Evolutionary conservation across 2,329 filamentous ascomycete genomes (phyloP).

Genomic region (Epichloe gansuensis): DNA sequence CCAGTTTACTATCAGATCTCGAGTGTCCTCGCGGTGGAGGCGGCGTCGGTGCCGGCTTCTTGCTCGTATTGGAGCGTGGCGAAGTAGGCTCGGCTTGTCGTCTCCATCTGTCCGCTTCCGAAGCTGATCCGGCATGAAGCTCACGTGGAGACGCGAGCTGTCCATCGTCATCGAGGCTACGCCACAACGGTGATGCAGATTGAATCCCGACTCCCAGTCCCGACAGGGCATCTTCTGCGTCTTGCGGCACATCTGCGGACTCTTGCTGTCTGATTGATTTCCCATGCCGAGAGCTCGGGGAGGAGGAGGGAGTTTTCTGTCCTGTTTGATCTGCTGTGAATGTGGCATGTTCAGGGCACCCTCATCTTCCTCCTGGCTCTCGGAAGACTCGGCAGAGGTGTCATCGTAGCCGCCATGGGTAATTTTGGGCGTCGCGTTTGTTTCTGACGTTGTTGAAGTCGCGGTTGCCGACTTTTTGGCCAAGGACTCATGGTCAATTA

Average conservation of each 20-base stretch:
- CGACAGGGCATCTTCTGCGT: neutral
- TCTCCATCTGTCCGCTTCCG: neutral
- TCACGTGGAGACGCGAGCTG: constrained; percentile 44
- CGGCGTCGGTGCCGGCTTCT: constrained; percentile 36
- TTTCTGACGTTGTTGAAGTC: neutral
- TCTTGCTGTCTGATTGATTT: constrained; percentile 47
- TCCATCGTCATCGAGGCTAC: constrained; percentile 28
- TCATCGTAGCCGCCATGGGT: neutral
- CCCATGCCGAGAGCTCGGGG: constrained; percentile 57
- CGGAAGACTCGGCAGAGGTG: constrained; percentile 1
- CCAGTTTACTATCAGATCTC: constrained; percentile 31
- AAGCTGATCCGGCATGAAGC: constrained; percentile 31
- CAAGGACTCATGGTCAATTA: neutral
- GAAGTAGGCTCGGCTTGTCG: neutral
- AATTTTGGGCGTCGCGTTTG: neutral
- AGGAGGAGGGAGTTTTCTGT: constrained; percentile 53
- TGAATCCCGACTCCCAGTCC: constrained; percentile 21
- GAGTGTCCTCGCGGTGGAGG: constrained; percentile 37
- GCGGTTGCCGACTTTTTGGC: neutral
- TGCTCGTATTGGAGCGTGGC: constrained; percentile 16
- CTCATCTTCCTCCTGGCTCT: constrained; percentile 1
- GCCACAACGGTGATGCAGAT: constrained; percentile 34
- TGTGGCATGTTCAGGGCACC: neutral
- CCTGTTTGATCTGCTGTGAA: constrained; percentile 10
- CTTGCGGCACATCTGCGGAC: neutral